These are phyloP conservation scores for Penicillium samsonianum DNA, from an alignment of 495 filamentous ascomycete species.

Conservation along the genomic window DNA sequence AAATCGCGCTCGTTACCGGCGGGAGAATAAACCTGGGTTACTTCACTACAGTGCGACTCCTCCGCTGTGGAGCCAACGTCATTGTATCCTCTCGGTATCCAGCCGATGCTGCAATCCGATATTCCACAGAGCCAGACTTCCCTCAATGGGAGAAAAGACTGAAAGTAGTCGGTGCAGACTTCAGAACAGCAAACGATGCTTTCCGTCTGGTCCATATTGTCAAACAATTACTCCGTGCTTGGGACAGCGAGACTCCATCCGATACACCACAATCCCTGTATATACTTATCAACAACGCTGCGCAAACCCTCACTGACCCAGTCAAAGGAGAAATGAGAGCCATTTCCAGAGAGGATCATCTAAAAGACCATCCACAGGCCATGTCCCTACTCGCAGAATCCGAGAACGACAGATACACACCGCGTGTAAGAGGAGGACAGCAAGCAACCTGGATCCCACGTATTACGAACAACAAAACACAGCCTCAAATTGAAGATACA, in stretches of 20 bases:
- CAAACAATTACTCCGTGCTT: constrained; percentile 27
- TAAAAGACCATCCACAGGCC: constrained; percentile 1
- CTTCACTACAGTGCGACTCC: constrained; percentile 43
- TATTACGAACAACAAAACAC: too few relatives aligned
- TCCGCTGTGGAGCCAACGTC: constrained; percentile 50
- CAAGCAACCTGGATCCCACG: too few relatives aligned
- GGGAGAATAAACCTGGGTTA: constrained; percentile 51
- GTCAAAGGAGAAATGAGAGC: constrained; percentile 39
- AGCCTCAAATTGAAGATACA: too few relatives aligned
- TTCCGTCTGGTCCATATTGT: constrained; percentile 39
- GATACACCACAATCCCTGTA: constrained; percentile 27
- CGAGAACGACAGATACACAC: too few relatives aligned
- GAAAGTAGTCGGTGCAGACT: constrained; percentile 49
- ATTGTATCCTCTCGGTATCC: constrained; percentile 51
- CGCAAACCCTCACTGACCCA: constrained; percentile 50
- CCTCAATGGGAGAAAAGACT: constrained; percentile 33
- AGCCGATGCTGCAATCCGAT: constrained; percentile 43
- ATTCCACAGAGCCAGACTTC: constrained; percentile 37
- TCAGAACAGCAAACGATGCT: constrained; percentile 46
- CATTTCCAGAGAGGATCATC: constrained; percentile 30
- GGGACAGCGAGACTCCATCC: constrained; percentile 19
- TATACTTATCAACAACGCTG: constrained; percentile 52
- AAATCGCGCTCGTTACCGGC: constrained; percentile 49
- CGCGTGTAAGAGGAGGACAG: too few relatives aligned
- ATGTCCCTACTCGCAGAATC: too few relatives aligned